phyloP scores from a whole-genome alignment of 805 yeast genomes.

The fission yeast (Schizosaccharomyces pombe) region DNA sequence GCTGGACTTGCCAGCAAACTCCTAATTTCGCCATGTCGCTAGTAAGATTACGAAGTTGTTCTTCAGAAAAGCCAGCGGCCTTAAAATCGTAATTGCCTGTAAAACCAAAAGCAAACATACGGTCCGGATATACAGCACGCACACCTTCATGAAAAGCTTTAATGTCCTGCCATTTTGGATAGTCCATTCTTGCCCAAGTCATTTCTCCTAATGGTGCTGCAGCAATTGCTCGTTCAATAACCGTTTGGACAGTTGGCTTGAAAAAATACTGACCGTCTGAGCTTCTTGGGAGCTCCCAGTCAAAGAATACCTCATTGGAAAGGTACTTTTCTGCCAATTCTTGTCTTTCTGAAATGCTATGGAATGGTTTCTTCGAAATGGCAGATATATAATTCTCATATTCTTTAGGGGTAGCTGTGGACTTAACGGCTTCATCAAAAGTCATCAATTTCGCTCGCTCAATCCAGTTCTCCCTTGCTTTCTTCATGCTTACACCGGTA shows the following conservation, averaged over 20 bases:
- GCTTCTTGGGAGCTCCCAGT: constrained; percentile 89
- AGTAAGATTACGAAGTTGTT: constrained; percentile 79
- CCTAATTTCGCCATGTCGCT: constrained; percentile 68
- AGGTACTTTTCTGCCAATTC: no score
- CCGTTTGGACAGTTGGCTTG: constrained; percentile 91
- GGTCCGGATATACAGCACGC: constrained; percentile 52
- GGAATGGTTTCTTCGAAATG: no score
- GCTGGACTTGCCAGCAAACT: constrained; percentile 91
- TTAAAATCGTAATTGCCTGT: constrained; percentile 98
- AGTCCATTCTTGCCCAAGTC: constrained; percentile 95
- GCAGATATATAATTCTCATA: no score
- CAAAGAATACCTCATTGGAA: constrained; percentile 66
- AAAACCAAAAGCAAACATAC: constrained; percentile 91
- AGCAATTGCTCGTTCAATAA: constrained; percentile 87
- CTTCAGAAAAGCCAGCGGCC: constrained; percentile 53
- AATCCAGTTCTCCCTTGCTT: constrained; percentile 36
- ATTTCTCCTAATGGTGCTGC: constrained; percentile 86
- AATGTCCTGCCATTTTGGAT: constrained; percentile 84
- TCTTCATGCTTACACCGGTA: constrained; percentile 44
- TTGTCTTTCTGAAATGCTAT: no score
- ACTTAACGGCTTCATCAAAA: no score
- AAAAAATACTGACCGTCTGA: constrained; percentile 94
- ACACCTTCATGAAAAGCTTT: constrained; percentile 87
- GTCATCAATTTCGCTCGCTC: no score
- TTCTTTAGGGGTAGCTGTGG: no score